Percentiles rank a stretch among this genome's conserved stretches.
Conservation (phyloP, 2,329 filamentous ascomycete species). For the Arthroderma sp. region DNA sequence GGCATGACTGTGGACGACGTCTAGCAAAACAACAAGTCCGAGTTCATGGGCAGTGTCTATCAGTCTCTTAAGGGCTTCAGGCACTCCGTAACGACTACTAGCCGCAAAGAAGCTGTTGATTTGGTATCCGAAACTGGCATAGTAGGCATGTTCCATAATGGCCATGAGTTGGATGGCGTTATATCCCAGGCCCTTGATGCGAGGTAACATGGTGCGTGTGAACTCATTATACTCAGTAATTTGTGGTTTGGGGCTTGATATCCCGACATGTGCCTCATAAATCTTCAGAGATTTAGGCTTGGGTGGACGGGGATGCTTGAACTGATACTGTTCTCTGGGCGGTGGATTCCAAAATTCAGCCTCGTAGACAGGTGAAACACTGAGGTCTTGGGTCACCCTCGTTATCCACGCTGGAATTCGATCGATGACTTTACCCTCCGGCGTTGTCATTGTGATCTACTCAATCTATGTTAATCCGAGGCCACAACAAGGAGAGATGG, state of each 20-base stretch:
- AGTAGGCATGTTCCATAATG: conserved; percentile 98
- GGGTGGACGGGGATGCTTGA: conserved; percentile 69
- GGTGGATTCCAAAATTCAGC: conserved; percentile 96
- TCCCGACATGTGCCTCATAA: conserved; percentile 97
- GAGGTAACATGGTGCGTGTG: conserved; percentile 76
- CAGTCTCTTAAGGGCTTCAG: conserved; percentile 91
- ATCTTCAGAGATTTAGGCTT: conserved; percentile 80
- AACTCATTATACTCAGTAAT: conserved; percentile 97
- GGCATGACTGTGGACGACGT: conserved; percentile 94
- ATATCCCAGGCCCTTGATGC: conserved; percentile 83
- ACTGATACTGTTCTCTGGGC: conserved; percentile 58
- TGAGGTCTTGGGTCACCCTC: conserved; percentile 86
- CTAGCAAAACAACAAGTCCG: conserved; percentile 80
- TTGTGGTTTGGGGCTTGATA: conserved; percentile 77
- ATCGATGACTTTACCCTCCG: conserved; percentile 68
- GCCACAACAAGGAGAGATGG: neutral
- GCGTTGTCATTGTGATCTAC: conserved; percentile 71
- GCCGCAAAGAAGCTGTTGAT: conserved; percentile 98
- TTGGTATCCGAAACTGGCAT: conserved; percentile 97
- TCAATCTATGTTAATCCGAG: neutral
- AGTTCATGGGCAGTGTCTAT: conserved; percentile 88
- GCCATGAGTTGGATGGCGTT: conserved; percentile 98
- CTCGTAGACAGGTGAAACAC: conserved; percentile 83
- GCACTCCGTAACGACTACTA: conserved; percentile 84
- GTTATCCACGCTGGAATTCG: conserved; percentile 93